Base-by-base conservation (phyloP, 805 yeast genomes). In the Candida oleophila region DNA sequence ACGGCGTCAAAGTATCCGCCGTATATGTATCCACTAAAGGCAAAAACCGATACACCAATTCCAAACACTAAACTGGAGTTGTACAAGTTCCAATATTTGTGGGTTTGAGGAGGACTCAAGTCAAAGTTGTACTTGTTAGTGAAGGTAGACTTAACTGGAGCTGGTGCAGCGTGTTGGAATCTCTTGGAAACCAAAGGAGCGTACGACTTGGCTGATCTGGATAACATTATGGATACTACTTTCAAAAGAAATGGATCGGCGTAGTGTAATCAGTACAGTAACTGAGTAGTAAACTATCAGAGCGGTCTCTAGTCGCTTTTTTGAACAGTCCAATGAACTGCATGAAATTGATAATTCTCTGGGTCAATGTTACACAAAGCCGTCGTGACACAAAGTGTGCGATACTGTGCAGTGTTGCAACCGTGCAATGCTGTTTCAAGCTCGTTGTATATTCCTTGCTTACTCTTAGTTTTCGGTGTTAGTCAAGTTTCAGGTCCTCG, bases 41-140 rank as follows among this genome's bases (percentile, higher is more conserved):
- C n/a, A 22, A 42, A 42, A 4, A 36, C 39, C 3, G 38, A 37
- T 14, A 21, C 18, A 11, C 45, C 45, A 34, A 42, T 42, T 19
- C 45, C 45, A 20, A 42, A 42, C n/a, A 34, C 45, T 22, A 42
- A 42, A 25, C 33, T 42, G 39, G 40, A 36, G 39, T 42, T 42
- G 40, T 42, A 42, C 20, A 42, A 22, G 45, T 64, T 68, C 77
- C 77, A 72, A 61, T 72, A 72, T 50, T 65, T 67, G 53, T 72
- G 77, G 43, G 69, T 71, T 43, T 70, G 76, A 36, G 77, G 77
- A 32, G 77, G 77, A 47, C 60, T 60, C 49, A 62, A 64, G 59
- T 72, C 65, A 60, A 72, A 72, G 57, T 68, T 65, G 59, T 62
- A 55, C 48, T 70, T 72, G 63, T 72, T 72, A 57, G 57, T 67